Percentiles rank a stretch among this genome's conserved stretches.
Conservation (phyloP, 306 rosid genomes). For the Psophocarpus tetragonolobus region DNA sequence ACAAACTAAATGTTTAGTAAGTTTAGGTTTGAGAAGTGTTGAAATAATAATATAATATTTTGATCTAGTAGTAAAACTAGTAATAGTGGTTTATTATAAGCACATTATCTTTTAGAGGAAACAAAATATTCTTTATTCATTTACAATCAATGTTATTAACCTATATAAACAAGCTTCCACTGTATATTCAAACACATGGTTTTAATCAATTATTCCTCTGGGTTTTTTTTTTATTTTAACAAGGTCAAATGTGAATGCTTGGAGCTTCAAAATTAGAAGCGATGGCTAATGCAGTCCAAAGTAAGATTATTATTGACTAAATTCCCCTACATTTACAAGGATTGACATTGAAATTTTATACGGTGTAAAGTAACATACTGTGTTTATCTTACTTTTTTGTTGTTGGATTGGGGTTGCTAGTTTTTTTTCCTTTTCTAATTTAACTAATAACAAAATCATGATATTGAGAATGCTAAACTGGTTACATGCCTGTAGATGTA, state of each 20-base stretch:
- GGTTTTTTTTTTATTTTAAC: too few relatives aligned
- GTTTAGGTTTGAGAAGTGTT: too few relatives aligned
- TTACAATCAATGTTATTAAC: too few relatives aligned
- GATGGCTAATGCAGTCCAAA: background rate
- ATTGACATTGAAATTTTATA: background rate
- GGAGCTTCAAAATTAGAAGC: constrained; percentile 2
- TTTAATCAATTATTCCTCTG: too few relatives aligned
- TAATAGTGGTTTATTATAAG: too few relatives aligned
- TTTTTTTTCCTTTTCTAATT: background rate
- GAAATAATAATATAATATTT: too few relatives aligned
- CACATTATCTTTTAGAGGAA: too few relatives aligned
- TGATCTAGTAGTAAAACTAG: too few relatives aligned
- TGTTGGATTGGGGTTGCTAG: background rate
- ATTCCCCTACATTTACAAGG: background rate
- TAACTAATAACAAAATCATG: constrained; percentile 21
- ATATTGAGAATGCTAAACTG: background rate
- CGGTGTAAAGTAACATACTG: background rate
- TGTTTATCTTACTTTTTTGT: background rate
- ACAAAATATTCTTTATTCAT: too few relatives aligned
- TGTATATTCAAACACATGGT: too few relatives aligned
- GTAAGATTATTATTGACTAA: background rate
- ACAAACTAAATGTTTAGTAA: too few relatives aligned
- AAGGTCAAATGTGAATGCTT: constrained; percentile 2
- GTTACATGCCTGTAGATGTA: background rate
- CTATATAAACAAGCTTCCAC: too few relatives aligned